Conservation (phyloP, 495 filamentous ascomycete species). For the Trichoderma reesei region DNA sequence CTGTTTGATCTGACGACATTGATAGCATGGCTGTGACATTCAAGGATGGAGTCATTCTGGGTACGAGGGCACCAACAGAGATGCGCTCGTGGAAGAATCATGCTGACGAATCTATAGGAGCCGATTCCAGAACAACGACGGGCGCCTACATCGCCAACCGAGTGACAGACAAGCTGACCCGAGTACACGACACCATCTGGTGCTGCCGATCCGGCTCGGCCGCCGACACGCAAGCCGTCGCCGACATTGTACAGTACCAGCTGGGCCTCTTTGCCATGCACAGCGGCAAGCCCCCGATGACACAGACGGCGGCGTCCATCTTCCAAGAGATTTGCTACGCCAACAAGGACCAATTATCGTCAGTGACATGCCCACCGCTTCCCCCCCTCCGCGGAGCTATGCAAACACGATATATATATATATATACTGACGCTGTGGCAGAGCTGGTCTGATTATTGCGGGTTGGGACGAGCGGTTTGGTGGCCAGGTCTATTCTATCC, state of each 20-base stretch:
- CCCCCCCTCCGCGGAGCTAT: neutral
- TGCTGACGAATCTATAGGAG: constrained; percentile 38
- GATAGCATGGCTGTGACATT: constrained; percentile 87
- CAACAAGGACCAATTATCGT: constrained; percentile 91
- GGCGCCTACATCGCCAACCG: constrained; percentile 98
- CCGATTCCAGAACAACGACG: constrained; percentile 96
- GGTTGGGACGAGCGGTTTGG: constrained; percentile 90
- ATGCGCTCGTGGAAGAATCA: neutral
- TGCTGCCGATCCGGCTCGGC: constrained; percentile 96
- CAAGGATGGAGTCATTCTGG: constrained; percentile 91
- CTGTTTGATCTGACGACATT: neutral
- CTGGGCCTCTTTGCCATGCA: constrained; percentile 82
- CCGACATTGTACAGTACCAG: constrained; percentile 95
- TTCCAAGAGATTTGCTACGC: constrained; percentile 97
- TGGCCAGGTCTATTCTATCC: constrained; percentile 94
- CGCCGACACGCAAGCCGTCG: constrained; percentile 94
- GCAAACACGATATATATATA: neutral
- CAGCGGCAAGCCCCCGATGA: constrained; percentile 82
- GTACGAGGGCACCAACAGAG: constrained; percentile 21
- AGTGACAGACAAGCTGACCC: constrained; percentile 97
- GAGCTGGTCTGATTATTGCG: constrained; percentile 94
- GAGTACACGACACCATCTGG: constrained; percentile 98
- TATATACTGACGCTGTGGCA: constrained; percentile 29
- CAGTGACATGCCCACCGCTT: constrained; percentile 9
- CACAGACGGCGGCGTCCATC: constrained; percentile 83